Percentiles rank a stretch among this genome's conserved stretches.
Evolutionary conservation across 2,329 filamentous ascomycete genomes (phyloP).

Genomic region (Lachnellula willkommii): DNA sequence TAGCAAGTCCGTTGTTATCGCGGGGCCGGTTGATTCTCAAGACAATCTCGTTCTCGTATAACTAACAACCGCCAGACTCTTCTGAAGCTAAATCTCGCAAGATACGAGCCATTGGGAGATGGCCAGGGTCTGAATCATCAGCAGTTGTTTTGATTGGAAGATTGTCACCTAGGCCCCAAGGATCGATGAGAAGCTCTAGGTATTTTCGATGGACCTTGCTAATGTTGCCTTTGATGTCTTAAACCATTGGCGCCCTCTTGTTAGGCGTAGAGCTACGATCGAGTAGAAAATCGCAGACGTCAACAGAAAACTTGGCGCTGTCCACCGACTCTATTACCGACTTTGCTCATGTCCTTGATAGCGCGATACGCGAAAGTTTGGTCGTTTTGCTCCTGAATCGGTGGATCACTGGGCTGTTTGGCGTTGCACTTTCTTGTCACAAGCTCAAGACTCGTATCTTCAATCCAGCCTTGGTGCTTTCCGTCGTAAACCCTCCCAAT

Average conservation of each 20-base stretch:
- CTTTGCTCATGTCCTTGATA: not conserved
- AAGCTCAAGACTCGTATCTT: not conserved
- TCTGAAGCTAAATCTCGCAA: not conserved
- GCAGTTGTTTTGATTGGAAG: not conserved
- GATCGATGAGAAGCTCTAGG: not conserved
- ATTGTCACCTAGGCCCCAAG: not conserved
- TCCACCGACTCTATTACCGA: not conserved
- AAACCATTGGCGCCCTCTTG: not conserved
- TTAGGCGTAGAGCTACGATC: not conserved
- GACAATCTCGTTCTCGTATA: not conserved
- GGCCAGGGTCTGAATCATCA: not conserved
- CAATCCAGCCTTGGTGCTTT: not conserved
- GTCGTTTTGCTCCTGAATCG: not conserved
- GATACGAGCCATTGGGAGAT: not conserved
- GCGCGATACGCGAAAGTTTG: not conserved
- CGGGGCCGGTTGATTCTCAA: not conserved
- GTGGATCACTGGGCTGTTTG: not conserved
- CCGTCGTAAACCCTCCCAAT: not conserved
- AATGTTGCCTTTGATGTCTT: not conserved
- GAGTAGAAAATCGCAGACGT: not conserved
- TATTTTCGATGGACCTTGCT: not conserved
- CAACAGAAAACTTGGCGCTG: not conserved
- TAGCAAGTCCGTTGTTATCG: not conserved
- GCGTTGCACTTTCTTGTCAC: not conserved
- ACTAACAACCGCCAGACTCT: not conserved